Evolutionary conservation across 148 eudicot genomes (phyloP).

Genomic region (Vaccinium vitisidaea): DNA sequence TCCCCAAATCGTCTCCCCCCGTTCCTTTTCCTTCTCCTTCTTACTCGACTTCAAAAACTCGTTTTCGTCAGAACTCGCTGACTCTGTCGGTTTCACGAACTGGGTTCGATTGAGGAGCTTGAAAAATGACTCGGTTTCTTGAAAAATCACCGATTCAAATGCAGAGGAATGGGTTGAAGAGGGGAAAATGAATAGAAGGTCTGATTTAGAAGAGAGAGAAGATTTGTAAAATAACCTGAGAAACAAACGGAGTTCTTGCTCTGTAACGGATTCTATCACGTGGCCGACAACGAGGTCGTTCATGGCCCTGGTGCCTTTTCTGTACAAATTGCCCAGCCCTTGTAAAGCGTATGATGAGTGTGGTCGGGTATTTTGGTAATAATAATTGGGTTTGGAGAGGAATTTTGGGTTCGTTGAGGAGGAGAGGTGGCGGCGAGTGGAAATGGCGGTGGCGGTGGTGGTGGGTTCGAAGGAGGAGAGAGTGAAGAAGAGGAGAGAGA

Average conservation of each 20-base stretch:
- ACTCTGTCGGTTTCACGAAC: neutral
- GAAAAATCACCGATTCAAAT: slow-evolving; percentile 23
- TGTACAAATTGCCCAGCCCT: slow-evolving; percentile 61
- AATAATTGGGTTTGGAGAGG: neutral
- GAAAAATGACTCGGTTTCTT: slow-evolving; percentile 48
- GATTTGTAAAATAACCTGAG: slow-evolving; percentile 40
- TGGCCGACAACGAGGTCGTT: slow-evolving; percentile 60
- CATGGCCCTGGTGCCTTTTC: slow-evolving; percentile 57
- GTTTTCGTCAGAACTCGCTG: slow-evolving; percentile 24
- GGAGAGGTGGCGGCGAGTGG: slow-evolving; percentile 22
- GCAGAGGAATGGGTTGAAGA: slow-evolving; percentile 19
- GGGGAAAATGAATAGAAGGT: slow-evolving; percentile 46
- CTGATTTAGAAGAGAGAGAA: slow-evolving; percentile 44
- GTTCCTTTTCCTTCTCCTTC: slow-evolving; percentile 32
- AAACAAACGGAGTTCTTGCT: slow-evolving; percentile 35
- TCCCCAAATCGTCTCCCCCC: slow-evolving; percentile 73
- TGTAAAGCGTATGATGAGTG: slow-evolving; percentile 47
- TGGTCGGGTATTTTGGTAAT: neutral
- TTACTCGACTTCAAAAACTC: slow-evolving; percentile 38
- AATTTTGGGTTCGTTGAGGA: slow-evolving; percentile 3
- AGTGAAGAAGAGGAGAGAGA: slow-evolving; percentile 62
- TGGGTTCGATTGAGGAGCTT: slow-evolving; percentile 25
- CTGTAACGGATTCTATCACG: slow-evolving; percentile 32
- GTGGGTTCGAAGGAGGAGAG: slow-evolving; percentile 67
- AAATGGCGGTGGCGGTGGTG: slow-evolving; percentile 16